Base-by-base conservation (phyloP, 257 asterid genomes). In the Orobanche coerulescens region DNA sequence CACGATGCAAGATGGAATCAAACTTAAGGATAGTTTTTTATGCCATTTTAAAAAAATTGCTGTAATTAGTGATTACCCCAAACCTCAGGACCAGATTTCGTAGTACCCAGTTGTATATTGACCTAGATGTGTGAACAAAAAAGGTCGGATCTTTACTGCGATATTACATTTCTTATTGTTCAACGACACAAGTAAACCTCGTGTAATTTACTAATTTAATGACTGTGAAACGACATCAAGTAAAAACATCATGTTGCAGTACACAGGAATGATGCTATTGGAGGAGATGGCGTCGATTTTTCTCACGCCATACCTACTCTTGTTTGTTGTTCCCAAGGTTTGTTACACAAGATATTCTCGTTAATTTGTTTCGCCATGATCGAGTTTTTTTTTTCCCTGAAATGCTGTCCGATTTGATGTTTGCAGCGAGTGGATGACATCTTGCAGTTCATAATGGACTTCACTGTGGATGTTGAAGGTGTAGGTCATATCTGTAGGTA, bases 281-380 rank as follows among this genome's bases (percentile, higher is more conserved):
- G 99, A 93, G 71, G 99, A 93, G 74, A 93, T 93, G 97, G 82
- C 95, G 72, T 93, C 99, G 13, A 89, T 93, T 81, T 80, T 93
- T 70, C 80, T 93, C 80, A 93, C 99, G 3, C 99, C 99, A 0
- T 89, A 73, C 69, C 71, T 93, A 16, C 96, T 93, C 37, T 19
- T 89, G 42, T 83, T 81, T 66, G 83, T 89, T 56, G 99, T 93
- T 42, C 97, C 99, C 62, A 75, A 84, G 99, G 99, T 93, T 48
- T 65, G 77, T 62, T 28, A 15, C 31, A 67, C 33, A 10, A 28
- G 44, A 13, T 64, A 34, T 7, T 8, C 31, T 51, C 55, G 2
- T 30, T 47, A 20, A 10, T 39, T 24, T 39, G 23, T 44, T 61
- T 20, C 64, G 25, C 39, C n/a, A 25, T 44, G 24, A 46, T 46